Conservation (phyloP, 192 early-diverging fungal genomes). For the Dissophora globulifera region DNA sequence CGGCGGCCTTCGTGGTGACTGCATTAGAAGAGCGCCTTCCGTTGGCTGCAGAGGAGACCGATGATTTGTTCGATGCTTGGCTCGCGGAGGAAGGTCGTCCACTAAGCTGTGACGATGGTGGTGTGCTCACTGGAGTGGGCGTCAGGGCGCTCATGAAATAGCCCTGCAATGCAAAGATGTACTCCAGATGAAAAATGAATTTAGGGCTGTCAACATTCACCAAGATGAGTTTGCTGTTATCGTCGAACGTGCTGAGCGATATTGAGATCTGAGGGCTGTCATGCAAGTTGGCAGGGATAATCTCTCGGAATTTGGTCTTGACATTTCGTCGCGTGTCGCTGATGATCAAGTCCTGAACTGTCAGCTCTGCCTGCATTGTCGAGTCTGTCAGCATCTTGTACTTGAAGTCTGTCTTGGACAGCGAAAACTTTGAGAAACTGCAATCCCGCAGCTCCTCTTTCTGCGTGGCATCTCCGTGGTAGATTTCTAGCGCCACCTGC, state of each 20-base stretch:
- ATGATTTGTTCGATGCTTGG: conserved; percentile 2
- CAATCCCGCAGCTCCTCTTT: conserved; percentile 60
- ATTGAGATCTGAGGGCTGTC: conserved; percentile 71
- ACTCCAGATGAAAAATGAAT: conserved; percentile 88
- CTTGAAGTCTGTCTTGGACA: conserved; percentile 63
- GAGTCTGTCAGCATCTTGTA: conserved; percentile 67
- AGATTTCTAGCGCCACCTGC: conserved; percentile 86
- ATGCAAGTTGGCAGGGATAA: conserved; percentile 75
- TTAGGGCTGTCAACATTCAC: conserved; percentile 86
- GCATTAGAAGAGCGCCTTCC: conserved; percentile 14
- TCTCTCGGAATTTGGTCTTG: conserved; percentile 83
- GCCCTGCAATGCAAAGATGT: conserved; percentile 78
- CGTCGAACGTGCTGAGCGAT: conserved; percentile 52
- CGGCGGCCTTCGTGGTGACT: conserved; percentile 11
- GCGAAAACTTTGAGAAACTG: conserved; percentile 62
- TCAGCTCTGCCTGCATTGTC: conserved; percentile 75
- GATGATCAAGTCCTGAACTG: conserved; percentile 75
- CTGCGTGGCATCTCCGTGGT: conserved; percentile 66
- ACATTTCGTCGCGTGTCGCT: conserved; percentile 83
- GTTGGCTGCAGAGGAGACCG: conserved; percentile 12
- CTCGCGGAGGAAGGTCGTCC: conserved; percentile 6
- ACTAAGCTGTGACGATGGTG: not conserved
- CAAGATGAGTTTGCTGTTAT: conserved; percentile 66
- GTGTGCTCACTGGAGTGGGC: conserved; percentile 1
- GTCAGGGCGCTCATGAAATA: conserved; percentile 80